Base-by-base conservation (phyloP, 2,329 filamentous ascomycete genomes). In the Neurospora sp. region DNA sequence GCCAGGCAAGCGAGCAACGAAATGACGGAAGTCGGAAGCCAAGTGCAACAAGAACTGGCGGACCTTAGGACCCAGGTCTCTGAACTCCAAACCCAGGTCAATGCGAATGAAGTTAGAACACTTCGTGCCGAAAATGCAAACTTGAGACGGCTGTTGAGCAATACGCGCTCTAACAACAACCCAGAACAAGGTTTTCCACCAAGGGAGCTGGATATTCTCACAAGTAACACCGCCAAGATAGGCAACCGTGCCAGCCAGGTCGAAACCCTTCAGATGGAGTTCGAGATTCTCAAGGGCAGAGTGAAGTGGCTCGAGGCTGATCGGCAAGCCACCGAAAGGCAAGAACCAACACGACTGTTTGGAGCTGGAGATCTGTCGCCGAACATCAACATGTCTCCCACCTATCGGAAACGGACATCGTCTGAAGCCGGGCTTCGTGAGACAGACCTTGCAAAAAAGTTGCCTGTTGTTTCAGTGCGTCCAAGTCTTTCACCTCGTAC, bases 231-330 rank as follows among this genome's bases (percentile, higher is more conserved):
- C 37, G 77, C 80, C 41, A 81, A 79, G 69, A 79, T 82, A 36
- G 77, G 79, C 15, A 77, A 78, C 71, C 77, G 78, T 41, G 79
- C 80, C 28, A 81, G 76, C 69, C 78, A 81, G 67, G 76, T 82
- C 10, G 80, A 82, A 68, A 78, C 76, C 8, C 73, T 82, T 28
- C 79, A 81, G 72, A 83, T 82, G 80, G 81, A 82, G 70, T 77
- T 82, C 57, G 77, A 81, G 52, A 76, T 83, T 2, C 76, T 82
- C 69, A 80, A 80, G 71, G 77, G 77, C 4, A 75, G 80, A 8
- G 69, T 82, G 4, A 77, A 80, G 68, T 75, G 78, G 19, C 74
- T 81, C 17, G 80, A 82, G 67, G 72, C 71, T 62, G 74, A 69
- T n/a, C 66, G 62, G 38, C 66, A 71, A 38, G 8, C n/a, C 2